phyloP scores from a whole-genome alignment of 1,284 basidiomycete species.

The Pseudozyma tsukubaensis region DNA sequence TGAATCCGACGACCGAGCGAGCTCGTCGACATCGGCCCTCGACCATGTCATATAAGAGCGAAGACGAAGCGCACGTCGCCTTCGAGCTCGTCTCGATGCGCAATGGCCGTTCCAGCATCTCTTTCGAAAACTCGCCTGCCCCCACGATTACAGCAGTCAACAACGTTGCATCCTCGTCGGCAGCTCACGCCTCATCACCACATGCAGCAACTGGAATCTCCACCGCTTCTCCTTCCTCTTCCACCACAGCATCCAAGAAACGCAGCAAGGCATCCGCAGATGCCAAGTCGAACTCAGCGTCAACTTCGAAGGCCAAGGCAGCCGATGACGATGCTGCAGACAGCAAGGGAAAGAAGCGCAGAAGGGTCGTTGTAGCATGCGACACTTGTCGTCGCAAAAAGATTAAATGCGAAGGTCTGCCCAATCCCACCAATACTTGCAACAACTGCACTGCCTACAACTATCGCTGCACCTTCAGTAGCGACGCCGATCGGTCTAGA shows the following conservation, averaged over 20 bases:
- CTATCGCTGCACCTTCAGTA: constrained; percentile 58
- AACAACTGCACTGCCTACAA: constrained; percentile 58
- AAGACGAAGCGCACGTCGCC: constrained; percentile 46
- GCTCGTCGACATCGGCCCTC: not conserved
- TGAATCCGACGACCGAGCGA: no score
- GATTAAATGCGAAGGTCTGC: constrained; percentile 60
- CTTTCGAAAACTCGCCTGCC: constrained; percentile 26
- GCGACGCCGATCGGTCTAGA: constrained; percentile 51
- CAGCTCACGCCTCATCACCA: constrained; percentile 9
- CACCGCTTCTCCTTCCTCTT: constrained; percentile 6
- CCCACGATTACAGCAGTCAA: not conserved
- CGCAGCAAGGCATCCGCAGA: constrained; percentile 9
- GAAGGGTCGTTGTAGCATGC: constrained; percentile 61
- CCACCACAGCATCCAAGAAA: constrained; percentile 21
- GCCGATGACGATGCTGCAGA: constrained; percentile 27
- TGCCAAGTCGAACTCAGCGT: constrained; percentile 4
- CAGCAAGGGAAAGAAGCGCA: constrained; percentile 41
- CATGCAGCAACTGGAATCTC: not conserved
- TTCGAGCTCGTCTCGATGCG: constrained; percentile 52
- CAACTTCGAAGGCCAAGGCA: constrained; percentile 18
- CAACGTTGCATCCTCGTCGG: constrained; percentile 15
- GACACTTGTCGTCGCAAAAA: constrained; percentile 63
- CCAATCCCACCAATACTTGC: constrained; percentile 54
- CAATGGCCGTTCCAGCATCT: constrained; percentile 29
- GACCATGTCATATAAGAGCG: constrained; percentile 41